These are phyloP conservation scores for Metarhizium anisopliae DNA, from an alignment of 2,329 filamentous ascomycete species.

Conservation along the genomic window DNA sequence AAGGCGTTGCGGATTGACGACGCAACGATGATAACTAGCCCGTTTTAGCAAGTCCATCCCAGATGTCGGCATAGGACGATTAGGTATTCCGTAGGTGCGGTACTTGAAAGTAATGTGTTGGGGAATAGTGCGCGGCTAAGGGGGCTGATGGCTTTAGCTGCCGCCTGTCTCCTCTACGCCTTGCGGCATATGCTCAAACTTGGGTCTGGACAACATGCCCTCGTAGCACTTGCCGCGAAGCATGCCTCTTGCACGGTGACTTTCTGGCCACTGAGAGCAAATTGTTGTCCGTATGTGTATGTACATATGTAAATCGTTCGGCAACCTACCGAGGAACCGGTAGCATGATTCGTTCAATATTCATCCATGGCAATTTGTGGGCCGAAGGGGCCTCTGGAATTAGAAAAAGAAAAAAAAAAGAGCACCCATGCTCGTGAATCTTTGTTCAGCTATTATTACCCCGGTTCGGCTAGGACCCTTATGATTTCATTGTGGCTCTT, in stretches of 20 bases:
- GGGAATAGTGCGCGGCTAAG: too few species aligned
- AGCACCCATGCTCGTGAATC: background rate
- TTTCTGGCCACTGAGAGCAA: background rate
- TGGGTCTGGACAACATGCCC: too few species aligned
- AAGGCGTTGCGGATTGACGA: background rate
- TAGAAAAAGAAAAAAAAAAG: background rate
- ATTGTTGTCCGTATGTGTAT: background rate
- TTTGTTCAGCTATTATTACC: background rate
- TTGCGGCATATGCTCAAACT: too few species aligned
- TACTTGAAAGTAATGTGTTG: too few species aligned
- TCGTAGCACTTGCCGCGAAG: too few species aligned
- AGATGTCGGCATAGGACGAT: too few species aligned
- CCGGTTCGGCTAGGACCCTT: constrained; percentile 4
- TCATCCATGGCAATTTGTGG: background rate
- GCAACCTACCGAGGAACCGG: background rate
- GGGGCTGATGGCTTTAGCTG: too few species aligned
- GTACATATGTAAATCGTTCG: background rate
- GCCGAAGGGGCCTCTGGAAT: background rate
- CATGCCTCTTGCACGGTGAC: too few species aligned
- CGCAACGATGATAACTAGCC: background rate
- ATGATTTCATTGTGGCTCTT: constrained; percentile 7
- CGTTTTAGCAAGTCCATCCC: background rate
- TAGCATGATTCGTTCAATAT: background rate
- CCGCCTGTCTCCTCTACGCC: too few species aligned
- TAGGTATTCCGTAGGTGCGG: too few species aligned